Base-by-base conservation (phyloP, 2,329 filamentous ascomycete genomes). In the Berkeleyomyces basicola region DNA sequence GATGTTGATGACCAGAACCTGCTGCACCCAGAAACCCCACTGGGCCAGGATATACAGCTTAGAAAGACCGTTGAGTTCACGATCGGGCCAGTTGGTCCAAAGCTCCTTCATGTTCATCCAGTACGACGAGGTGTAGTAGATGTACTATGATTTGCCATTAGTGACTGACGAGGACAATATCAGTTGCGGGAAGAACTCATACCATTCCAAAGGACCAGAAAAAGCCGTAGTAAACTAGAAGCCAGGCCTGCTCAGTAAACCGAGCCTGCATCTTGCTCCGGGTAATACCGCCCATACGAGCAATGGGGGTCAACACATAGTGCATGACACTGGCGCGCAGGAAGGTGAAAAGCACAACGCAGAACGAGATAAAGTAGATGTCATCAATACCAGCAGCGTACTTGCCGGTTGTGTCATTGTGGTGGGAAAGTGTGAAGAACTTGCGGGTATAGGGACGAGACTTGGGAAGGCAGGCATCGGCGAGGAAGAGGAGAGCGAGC, bases 221-320 rank as follows among this genome's bases (percentile, higher is more conserved):
- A 62, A 85, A 76, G 55, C 76, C 76, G 73, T 92, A 92, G 75
- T 96, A 97, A 53, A 93, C 73, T 63, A 95, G 76, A 70, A 96
- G 78, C 89, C 92, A 97, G 57, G 86, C 89, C 75, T 99, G 93
- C 76, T 99, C 93, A 66, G 90, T 90, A 74, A 97, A 95, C 64
- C 93, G 82, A 58, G 88, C 82, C 65, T 86, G 77, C 57, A 84
- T 83, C 76, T 96, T 96, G 71, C 78, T 79, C 70, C 86, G 88
- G 68, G 80, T 79, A 68, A 96, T 82, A 43, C 92, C 92, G 66
- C 81, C 79, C 58, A 78, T 75, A 66, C 82, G 84, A 51, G 87
- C 91, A 63, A 95, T 74, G 5, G 92, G 93, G 23, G 83, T 83
- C 60, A 97, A 79, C 10, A 95, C 69, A 75, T 95, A 93, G 71